These are phyloP conservation scores for Misopates orontium DNA, from an alignment of 257 asterid genomes.

Conservation along the genomic window DNA sequence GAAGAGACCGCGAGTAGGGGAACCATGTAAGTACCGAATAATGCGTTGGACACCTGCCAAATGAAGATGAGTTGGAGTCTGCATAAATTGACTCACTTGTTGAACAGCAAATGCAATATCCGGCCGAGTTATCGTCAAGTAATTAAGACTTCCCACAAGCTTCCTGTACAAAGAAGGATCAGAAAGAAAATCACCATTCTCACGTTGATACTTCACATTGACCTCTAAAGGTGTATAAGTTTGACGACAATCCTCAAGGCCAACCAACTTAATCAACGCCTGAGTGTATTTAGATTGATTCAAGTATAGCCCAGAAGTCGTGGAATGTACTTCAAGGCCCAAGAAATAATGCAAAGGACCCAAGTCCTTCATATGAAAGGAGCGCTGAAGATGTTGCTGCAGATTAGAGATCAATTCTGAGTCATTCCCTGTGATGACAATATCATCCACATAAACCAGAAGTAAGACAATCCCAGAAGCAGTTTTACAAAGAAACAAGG, in stretches of 20 bases:
- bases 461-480: too few relatives aligned
- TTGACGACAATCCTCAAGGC: too few relatives aligned
- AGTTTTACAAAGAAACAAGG: too few relatives aligned
- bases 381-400: too few relatives aligned
- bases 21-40: background rate
- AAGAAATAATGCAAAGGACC: background rate
- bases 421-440: too few relatives aligned
- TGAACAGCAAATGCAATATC: background rate
- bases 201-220: conserved; percentile 13
- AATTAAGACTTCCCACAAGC: background rate
- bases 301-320: background rate
- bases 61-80: background rate
- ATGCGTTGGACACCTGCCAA: background rate
- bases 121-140: background rate
- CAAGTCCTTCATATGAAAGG: too few relatives aligned
- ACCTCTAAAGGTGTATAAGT: conserved; percentile 6
- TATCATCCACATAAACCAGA: too few relatives aligned
- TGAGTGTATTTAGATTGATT: background rate
- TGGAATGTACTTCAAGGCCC: background rate
- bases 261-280: too few relatives aligned
- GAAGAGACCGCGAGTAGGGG: background rate
- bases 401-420: too few relatives aligned
- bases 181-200: background rate
- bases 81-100: background rate
- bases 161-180: conserved; percentile 1